Base-by-base conservation (phyloP, 352 stramenopile genomes). In the Globisporangium okanoganense region DNA sequence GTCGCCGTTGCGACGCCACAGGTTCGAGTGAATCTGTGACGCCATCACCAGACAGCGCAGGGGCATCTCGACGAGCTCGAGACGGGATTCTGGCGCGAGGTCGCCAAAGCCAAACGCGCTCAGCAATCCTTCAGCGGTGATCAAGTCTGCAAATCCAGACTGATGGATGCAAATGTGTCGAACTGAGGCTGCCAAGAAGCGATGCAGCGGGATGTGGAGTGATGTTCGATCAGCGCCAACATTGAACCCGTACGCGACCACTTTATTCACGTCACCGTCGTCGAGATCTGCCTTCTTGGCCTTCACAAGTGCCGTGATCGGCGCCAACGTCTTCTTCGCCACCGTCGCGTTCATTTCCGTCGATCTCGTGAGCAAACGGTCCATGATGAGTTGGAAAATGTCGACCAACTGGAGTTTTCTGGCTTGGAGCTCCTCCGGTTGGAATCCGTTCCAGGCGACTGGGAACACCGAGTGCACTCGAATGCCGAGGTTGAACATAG, bases 401-500 rank as follows among this genome's bases (percentile, higher is more conserved):
- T 78, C 70, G 4, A 65, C 54, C 36, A 94, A 56, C 9, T 66
- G 54, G 16, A 61, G 25, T 22, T 75, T 59, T 9, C 73, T 52
- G 18, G 50, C 20, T 56, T 73, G 44, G 5, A 91, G 63, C 24
- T 79, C 67, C 1, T 66, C 70, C 5, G 70, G 61, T 12, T 73
- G 72, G 56, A 92, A 87, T 2, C 82, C 78, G 53, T 85, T 87
- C 82, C 85, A 94, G 2, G 85, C 73, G 2, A 92, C 77, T 18
- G 85, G 79, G 35, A 94, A 95, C 3, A 94, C 72, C 12, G 87
- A 92, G 64, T 95, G 87, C 16, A 94, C 72, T 9, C 86, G 85
- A 60, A 95, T 95, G 20, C 87, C 87, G 20, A 95, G 73, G 41
- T 95, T 95, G 64, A 95, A 95, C 76, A 94, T 94, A 6, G 85